Conservation (phyloP, 164 flowering plant genomes). For the Platanus orientalis region DNA sequence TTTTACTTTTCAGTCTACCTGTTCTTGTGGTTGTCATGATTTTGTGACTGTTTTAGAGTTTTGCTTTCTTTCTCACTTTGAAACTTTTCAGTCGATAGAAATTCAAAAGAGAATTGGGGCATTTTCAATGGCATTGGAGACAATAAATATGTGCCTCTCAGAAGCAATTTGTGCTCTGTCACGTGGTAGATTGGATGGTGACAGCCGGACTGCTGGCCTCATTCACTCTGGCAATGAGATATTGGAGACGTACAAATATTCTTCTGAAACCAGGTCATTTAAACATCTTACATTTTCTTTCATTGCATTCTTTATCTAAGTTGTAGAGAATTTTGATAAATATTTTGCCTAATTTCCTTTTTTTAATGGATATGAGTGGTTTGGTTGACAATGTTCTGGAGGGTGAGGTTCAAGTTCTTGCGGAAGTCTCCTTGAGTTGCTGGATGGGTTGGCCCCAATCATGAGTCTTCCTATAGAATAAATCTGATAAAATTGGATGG, state of each 20-base stretch:
- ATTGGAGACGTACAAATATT: conserved; percentile 69
- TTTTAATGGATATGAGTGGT: neutral
- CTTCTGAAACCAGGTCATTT: conserved; percentile 68
- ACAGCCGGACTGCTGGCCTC: conserved; percentile 79
- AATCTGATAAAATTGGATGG: no score
- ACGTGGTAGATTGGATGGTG: conserved; percentile 92
- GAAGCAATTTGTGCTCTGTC: conserved; percentile 84
- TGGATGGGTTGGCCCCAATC: no score
- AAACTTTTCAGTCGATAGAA: conserved; percentile 65
- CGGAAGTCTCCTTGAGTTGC: neutral
- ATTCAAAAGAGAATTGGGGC: conserved; percentile 92
- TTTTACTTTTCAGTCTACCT: neutral
- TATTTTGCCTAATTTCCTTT: neutral
- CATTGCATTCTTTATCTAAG: neutral
- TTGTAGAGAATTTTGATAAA: neutral
- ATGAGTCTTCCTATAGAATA: no score
- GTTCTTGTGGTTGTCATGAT: neutral
- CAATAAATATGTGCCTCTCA: conserved; percentile 86
- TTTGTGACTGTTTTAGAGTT: neutral
- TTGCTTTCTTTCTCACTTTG: conserved; percentile 8
- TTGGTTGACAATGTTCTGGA: neutral
- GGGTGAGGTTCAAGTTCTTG: neutral
- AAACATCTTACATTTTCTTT: neutral
- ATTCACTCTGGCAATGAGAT: conserved; percentile 87
- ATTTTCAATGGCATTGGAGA: conserved; percentile 83